phyloP scores from a whole-genome alignment of 2,329 filamentous ascomycete genomes.

The Sporothrix humicola region DNA sequence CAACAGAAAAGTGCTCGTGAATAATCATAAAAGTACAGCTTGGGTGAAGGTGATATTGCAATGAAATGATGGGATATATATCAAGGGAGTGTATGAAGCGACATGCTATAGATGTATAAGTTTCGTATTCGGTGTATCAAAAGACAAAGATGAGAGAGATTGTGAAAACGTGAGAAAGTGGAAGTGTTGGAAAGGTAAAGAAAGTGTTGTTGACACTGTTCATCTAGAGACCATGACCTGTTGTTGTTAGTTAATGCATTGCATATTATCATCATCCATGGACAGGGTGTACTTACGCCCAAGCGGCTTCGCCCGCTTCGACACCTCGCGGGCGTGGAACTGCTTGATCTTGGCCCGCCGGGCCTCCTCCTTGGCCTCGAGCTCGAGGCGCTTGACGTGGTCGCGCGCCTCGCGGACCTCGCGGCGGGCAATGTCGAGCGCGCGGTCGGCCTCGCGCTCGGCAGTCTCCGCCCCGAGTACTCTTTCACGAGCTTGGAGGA shows the following conservation, averaged over 20 bases:
- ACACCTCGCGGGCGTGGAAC: conserved; percentile 66
- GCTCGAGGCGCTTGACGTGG: conserved; percentile 66
- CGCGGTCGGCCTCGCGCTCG: conserved; percentile 69
- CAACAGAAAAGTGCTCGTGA: no score
- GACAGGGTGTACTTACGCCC: conserved; percentile 57
- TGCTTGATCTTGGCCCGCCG: conserved; percentile 71
- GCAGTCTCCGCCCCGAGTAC: conserved; percentile 67
- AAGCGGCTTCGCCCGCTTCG: conserved; percentile 71
- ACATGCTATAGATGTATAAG: background rate
- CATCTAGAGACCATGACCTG: background rate
- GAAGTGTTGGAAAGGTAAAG: background rate
- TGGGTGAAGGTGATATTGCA: background rate
- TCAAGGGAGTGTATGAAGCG: no score
- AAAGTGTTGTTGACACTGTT: background rate
- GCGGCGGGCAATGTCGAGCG: conserved; percentile 61
- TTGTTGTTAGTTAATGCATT: background rate
- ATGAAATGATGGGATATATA: no score
- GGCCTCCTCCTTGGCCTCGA: conserved; percentile 69
- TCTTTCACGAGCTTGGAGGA: conserved; percentile 65
- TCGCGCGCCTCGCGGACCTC: conserved; percentile 66
- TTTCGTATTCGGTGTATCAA: background rate
- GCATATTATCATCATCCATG: background rate
- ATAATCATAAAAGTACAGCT: no score
- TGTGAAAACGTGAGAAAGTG: background rate
- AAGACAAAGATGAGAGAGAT: background rate